Percentiles rank a stretch among this genome's conserved stretches.
Evolutionary conservation across 2,329 filamentous ascomycete genomes (phyloP).

Genomic region (Exophiala dermatitidis): DNA sequence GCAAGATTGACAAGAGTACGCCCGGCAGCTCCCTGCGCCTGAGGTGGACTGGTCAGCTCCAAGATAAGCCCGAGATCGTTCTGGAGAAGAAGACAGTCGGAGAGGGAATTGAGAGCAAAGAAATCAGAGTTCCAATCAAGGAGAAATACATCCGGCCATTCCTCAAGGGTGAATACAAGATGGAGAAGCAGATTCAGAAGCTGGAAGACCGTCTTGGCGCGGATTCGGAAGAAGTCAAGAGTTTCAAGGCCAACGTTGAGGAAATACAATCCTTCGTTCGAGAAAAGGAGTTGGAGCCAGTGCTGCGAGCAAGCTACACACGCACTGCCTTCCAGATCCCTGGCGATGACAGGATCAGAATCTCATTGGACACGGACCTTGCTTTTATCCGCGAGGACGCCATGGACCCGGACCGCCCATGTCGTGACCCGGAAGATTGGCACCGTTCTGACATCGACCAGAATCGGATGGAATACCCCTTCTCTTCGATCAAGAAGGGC

Average conservation of each 20-base stretch:
- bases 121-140: slow-evolving; percentile 78
- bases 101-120: slow-evolving; percentile 67
- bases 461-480: slow-evolving; percentile 75
- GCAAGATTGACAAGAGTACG: slow-evolving; percentile 69
- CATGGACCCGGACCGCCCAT: slow-evolving; percentile 75
- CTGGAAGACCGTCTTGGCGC: slow-evolving; percentile 69
- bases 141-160: slow-evolving; percentile 88
- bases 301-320: slow-evolving; percentile 85
- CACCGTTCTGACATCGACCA: slow-evolving; percentile 86
- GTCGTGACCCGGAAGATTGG: slow-evolving; percentile 82
- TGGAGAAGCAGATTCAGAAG: slow-evolving; percentile 85
- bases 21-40: slow-evolving; percentile 77
- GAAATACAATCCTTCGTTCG: slow-evolving; percentile 75
- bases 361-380: slow-evolving; percentile 87
- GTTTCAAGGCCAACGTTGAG: slow-evolving; percentile 63
- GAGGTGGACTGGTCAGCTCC: slow-evolving; percentile 84
- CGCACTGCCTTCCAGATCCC: slow-evolving; percentile 96
- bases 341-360: slow-evolving; percentile 77
- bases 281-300: slow-evolving; percentile 69
- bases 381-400: slow-evolving; percentile 73
- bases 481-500: slow-evolving; percentile 76
- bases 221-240: slow-evolving; percentile 57
- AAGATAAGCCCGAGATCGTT: slow-evolving; percentile 68
- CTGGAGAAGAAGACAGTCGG: slow-evolving; percentile 85
- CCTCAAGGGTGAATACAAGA: slow-evolving; percentile 76